Percentiles rank a stretch among this genome's conserved stretches.
Conservation (phyloP, 176 grass and related monocot genomes). For the Leersia perrieri region DNA sequence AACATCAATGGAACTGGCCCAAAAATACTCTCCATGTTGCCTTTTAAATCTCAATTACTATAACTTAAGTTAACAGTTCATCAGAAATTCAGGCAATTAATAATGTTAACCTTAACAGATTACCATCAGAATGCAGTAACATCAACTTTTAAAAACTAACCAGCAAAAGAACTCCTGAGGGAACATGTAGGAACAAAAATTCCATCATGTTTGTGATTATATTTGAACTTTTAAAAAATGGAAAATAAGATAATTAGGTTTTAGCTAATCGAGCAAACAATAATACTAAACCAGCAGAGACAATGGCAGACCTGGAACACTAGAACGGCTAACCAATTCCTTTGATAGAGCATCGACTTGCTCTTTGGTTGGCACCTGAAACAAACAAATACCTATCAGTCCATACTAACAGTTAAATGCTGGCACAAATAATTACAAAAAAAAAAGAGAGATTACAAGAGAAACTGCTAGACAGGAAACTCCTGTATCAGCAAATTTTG, state of each 20-base stretch:
- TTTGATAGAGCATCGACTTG: constrained; percentile 80
- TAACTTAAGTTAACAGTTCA: background rate
- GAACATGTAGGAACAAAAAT: background rate
- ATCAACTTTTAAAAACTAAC: background rate
- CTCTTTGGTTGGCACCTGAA: constrained; percentile 86
- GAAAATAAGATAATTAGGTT: background rate
- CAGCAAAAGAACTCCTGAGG: background rate
- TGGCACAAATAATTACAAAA: background rate
- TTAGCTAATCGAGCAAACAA: background rate
- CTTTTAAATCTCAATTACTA: background rate
- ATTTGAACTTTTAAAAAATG: background rate
- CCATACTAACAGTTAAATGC: background rate
- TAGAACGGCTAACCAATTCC: constrained; percentile 69
- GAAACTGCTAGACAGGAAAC: background rate
- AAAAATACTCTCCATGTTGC: background rate
- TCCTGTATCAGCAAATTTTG: background rate
- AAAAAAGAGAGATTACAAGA: background rate
- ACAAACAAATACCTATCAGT: constrained; percentile 17
- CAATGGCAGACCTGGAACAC: constrained; percentile 64
- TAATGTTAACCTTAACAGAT: background rate
- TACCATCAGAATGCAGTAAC: background rate
- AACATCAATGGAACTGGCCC: background rate
- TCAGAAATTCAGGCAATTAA: background rate
- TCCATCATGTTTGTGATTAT: constrained; percentile 5
- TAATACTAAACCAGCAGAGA: background rate